Conservation (phyloP, 2,329 filamentous ascomycete species). For the Diplodia sapinea region DNA sequence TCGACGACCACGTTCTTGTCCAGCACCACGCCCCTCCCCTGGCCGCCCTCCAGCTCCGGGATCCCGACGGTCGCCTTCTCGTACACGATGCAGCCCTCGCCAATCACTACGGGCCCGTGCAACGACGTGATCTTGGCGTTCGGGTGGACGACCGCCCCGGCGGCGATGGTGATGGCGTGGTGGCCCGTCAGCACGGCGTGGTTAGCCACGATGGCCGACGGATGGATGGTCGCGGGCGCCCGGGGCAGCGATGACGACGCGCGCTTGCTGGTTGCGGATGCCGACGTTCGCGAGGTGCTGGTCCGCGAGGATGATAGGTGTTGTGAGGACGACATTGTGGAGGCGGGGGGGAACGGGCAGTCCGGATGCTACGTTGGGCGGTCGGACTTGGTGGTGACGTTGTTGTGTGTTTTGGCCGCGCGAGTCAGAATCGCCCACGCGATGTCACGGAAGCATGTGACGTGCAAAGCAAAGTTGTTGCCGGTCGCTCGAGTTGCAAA, state of each 20-base stretch:
- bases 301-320: conserved; percentile 12
- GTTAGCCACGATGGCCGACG: conserved; percentile 55
- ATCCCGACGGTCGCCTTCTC: conserved; percentile 62
- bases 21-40: conserved; percentile 43
- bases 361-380: not conserved
- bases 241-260: conserved; percentile 45
- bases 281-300: conserved; percentile 11
- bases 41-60: conserved; percentile 35
- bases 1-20: conserved; percentile 54
- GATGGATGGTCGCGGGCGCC: conserved; percentile 52
- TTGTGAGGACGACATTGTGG: conserved; percentile 14
- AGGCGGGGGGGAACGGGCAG: not conserved
- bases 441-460: conserved; percentile 6
- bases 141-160: conserved; percentile 84
- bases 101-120: conserved; percentile 51
- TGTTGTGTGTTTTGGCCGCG: conserved; percentile 10
- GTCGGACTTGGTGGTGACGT: not conserved
- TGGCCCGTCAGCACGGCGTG: conserved; percentile 66
- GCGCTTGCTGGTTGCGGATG: conserved; percentile 43
- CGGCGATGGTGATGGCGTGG: conserved; percentile 77
- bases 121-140: conserved; percentile 63
- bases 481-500: not conserved
- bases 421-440: conserved; percentile 3
- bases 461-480: not conserved
- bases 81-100: conserved; percentile 71